Conservation (phyloP, 305 asterid genomes). For the Solanum chacoense region DNA sequence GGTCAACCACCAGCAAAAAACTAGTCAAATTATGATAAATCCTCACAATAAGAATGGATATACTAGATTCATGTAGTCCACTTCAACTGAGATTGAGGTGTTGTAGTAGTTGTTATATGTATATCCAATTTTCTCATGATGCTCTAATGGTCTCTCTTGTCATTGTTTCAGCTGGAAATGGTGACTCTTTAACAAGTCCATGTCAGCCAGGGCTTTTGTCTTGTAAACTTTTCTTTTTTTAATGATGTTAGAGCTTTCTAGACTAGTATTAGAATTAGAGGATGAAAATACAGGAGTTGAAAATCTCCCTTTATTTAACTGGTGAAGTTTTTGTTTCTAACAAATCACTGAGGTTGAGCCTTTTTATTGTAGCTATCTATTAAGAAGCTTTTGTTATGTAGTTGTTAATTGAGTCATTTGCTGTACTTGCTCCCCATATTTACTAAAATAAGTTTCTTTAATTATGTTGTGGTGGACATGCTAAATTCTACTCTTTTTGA, state of each 20-base stretch:
- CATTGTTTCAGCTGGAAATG: neutral
- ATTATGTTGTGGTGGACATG: neutral
- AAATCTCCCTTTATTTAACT: neutral
- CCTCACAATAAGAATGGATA: neutral
- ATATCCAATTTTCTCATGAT: neutral
- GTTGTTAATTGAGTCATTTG: neutral
- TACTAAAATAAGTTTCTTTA: neutral
- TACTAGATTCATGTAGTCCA: neutral
- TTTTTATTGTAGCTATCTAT: neutral
- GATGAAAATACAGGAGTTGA: neutral
- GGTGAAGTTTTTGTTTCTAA: neutral
- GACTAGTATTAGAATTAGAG: neutral
- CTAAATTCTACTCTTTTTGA: neutral
- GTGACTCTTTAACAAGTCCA: neutral
- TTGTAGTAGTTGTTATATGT: neutral
- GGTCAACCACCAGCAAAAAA: neutral
- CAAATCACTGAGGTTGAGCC: neutral
- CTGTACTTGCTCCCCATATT: neutral
- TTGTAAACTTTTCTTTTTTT: neutral
- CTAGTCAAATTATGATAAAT: neutral
- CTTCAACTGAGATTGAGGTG: neutral
- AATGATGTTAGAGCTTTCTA: neutral
- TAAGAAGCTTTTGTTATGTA: neutral
- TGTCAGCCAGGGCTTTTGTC: neutral
- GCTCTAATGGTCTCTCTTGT: neutral